phyloP scores from a whole-genome alignment of 2,329 filamentous ascomycete species.

The Paracorniculantispora psalliotae region DNA sequence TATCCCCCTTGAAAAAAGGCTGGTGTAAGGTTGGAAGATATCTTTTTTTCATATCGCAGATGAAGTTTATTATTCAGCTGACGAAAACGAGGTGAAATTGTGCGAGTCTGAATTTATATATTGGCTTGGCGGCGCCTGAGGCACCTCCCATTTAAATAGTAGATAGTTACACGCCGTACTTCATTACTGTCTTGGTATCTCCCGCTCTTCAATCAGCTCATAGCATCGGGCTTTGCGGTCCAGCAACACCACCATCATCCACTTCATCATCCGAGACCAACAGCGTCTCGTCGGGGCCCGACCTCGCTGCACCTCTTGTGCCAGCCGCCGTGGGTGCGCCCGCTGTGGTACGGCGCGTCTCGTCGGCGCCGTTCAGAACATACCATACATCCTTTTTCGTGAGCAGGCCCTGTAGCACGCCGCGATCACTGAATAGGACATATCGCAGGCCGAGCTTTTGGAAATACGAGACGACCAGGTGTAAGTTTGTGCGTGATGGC shows the following conservation, averaged over 20 bases:
- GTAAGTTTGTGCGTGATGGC: slow-evolving; percentile 67
- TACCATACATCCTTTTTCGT: slow-evolving; percentile 99
- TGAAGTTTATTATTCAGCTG: background rate
- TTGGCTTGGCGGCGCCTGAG: background rate
- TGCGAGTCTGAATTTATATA: background rate
- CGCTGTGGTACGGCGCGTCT: slow-evolving; percentile 43
- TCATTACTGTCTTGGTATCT: background rate
- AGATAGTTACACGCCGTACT: background rate
- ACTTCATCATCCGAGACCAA: slow-evolving; percentile 33
- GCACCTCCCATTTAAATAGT: background rate
- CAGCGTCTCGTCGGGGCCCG: slow-evolving; percentile 36
- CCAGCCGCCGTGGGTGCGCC: slow-evolving; percentile 21
- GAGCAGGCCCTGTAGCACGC: slow-evolving; percentile 74
- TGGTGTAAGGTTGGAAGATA: too few species aligned
- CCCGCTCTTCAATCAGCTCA: background rate
- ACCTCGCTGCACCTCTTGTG: slow-evolving; percentile 31
- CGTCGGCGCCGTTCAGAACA: slow-evolving; percentile 74
- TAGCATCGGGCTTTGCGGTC: slow-evolving; percentile 9
- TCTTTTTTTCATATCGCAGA: background rate
- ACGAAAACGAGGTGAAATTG: background rate
- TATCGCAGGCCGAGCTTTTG: slow-evolving; percentile 90
- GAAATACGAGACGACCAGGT: slow-evolving; percentile 88
- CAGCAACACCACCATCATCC: slow-evolving; percentile 18
- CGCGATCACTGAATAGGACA: slow-evolving; percentile 79
- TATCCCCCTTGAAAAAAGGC: too few species aligned